Evolutionary conservation across 2,329 filamentous ascomycete species (phyloP).

Genomic region (Epichloe bromicola): DNA sequence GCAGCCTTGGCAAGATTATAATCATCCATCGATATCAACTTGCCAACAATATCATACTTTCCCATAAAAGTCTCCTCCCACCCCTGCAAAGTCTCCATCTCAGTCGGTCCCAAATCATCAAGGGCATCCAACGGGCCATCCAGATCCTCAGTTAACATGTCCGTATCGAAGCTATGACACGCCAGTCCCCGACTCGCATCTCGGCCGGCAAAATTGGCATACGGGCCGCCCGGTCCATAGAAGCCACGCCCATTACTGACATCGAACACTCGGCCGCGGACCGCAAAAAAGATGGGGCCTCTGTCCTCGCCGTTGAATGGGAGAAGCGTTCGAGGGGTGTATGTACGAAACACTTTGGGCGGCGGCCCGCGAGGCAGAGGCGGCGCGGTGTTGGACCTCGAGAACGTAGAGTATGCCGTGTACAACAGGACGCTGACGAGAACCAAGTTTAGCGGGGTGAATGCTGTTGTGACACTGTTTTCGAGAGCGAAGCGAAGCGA

Average conservation of each 20-base stretch:
- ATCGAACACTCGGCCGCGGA: slow-evolving; percentile 84
- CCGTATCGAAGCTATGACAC: slow-evolving; percentile 83
- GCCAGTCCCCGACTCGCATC: slow-evolving; percentile 84
- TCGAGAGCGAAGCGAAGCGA: neutral
- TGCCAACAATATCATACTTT: slow-evolving; percentile 93
- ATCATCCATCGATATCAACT: slow-evolving; percentile 49
- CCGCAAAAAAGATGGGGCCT: slow-evolving; percentile 77
- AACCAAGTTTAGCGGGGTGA: slow-evolving; percentile 51
- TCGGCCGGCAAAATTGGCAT: slow-evolving; percentile 88
- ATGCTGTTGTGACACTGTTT: slow-evolving; percentile 22
- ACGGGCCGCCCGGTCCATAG: slow-evolving; percentile 90
- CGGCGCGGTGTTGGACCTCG: slow-evolving; percentile 35
- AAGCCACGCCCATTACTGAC: slow-evolving; percentile 80
- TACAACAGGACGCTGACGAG: slow-evolving; percentile 43
- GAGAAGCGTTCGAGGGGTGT: slow-evolving; percentile 69
- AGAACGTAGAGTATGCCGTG: slow-evolving; percentile 40
- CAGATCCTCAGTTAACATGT: slow-evolving; percentile 87
- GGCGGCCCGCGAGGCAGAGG: slow-evolving; percentile 39
- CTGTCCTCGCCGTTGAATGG: slow-evolving; percentile 69
- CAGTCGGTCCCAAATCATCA: slow-evolving; percentile 55
- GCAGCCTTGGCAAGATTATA: slow-evolving; percentile 12
- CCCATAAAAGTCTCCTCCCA: slow-evolving; percentile 91
- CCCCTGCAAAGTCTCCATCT: slow-evolving; percentile 70
- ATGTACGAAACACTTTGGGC: slow-evolving; percentile 50
- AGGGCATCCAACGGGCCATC: slow-evolving; percentile 71